These are phyloP conservation scores for Dillenia suffruticosa DNA, from an alignment of 164 flowering plant species.

Conservation along the genomic window DNA sequence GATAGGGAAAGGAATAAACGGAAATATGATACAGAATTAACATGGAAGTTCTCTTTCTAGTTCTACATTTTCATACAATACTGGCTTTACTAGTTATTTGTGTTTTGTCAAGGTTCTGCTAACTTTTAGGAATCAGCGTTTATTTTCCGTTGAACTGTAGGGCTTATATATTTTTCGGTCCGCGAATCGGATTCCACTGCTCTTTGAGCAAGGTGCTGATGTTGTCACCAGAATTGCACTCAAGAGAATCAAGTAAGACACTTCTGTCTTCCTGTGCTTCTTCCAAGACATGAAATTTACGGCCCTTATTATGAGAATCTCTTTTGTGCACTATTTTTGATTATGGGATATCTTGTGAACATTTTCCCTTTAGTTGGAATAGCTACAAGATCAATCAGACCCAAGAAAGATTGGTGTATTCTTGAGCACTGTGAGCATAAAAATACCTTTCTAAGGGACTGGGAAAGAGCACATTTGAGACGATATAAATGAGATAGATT, in stretches of 20 bases:
- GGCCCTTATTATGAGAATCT: no score
- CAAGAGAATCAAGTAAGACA: constrained; percentile 85
- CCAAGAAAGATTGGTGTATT: constrained; percentile 97
- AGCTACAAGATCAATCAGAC: constrained; percentile 93
- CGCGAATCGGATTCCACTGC: constrained; percentile 96
- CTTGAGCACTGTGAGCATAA: constrained; percentile 97
- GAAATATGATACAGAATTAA: no score
- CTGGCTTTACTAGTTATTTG: no score
- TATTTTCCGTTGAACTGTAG: constrained; percentile 31
- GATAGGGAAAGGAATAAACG: no score
- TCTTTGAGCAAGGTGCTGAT: constrained; percentile 99
- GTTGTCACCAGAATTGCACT: constrained; percentile 97
- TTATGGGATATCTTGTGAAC: constrained; percentile 11
- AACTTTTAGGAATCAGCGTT: not conserved
- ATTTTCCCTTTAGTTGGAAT: constrained; percentile 62
- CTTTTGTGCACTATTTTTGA: not conserved
- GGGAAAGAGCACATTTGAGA: constrained; percentile 99
- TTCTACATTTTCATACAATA: no score
- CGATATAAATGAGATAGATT: constrained; percentile 89
- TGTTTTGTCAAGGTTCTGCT: no score
- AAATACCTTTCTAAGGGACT: constrained; percentile 97
- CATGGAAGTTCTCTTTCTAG: no score
- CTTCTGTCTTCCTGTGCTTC: not conserved
- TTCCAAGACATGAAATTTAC: not conserved
- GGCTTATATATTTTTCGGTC: constrained; percentile 93